These are phyloP conservation scores for Schizochytrium sp. DNA, from an alignment of 108 stramenopile species.

Conservation along the genomic window DNA sequence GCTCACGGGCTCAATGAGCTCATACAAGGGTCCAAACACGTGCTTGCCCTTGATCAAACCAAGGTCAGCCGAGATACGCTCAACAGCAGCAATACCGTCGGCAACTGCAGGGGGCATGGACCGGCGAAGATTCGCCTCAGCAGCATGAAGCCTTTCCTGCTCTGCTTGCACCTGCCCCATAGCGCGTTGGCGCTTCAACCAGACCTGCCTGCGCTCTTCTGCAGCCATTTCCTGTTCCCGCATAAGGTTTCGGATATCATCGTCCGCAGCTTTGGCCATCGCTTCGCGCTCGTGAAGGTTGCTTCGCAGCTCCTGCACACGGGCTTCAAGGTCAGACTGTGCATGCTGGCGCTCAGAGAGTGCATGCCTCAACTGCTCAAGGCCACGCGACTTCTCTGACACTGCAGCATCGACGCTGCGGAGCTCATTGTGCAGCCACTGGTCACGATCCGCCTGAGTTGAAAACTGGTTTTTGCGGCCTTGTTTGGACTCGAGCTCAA, in stretches of 20 bases:
- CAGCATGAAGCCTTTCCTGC: constrained; percentile 75
- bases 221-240: constrained; percentile 78
- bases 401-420: constrained; percentile 76
- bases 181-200: constrained; percentile 79
- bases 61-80: constrained; percentile 82
- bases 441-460: constrained; percentile 86
- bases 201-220: constrained; percentile 83
- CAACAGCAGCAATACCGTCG: constrained; percentile 85
- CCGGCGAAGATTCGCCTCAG: constrained; percentile 79
- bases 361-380: constrained; percentile 75
- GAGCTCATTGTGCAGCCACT: constrained; percentile 79
- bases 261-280: constrained; percentile 74
- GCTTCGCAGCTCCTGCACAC: constrained; percentile 69
- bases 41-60: constrained; percentile 75
- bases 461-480: constrained; percentile 88
- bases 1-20: constrained; percentile 86
- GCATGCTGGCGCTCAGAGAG: constrained; percentile 69
- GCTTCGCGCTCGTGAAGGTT: constrained; percentile 62
- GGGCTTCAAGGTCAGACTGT: constrained; percentile 63
- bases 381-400: constrained; percentile 78
- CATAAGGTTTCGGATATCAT: constrained; percentile 80
- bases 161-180: constrained; percentile 80
- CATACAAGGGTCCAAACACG: constrained; percentile 91
- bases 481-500: constrained; percentile 90
- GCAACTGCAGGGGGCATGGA: constrained; percentile 89